Conservation (phyloP, 768 basidiomycete genomes). For the Pisolithus sp. region DNA sequence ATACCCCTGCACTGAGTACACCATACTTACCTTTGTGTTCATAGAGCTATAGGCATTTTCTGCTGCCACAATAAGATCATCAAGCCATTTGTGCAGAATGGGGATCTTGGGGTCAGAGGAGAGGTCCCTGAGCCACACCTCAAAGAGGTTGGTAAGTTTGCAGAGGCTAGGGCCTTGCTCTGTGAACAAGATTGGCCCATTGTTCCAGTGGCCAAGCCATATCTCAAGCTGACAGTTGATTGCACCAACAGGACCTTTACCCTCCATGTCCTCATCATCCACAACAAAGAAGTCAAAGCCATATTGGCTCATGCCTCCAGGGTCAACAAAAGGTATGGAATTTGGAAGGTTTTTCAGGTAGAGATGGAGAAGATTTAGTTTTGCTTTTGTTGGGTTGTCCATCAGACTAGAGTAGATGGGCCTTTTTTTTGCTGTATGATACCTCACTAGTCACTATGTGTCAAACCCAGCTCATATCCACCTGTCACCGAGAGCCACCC, state of each 20-base stretch:
- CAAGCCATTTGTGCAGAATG: conserved; percentile 12
- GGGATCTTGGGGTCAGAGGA: too few relatives aligned
- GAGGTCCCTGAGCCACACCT: too few relatives aligned
- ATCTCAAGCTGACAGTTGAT: conserved; percentile 4
- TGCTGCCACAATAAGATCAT: conserved; percentile 8
- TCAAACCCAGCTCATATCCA: too few relatives aligned
- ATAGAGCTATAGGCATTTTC: not conserved
- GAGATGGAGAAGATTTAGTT: not conserved
- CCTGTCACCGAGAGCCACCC: not conserved
- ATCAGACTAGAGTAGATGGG: not conserved
- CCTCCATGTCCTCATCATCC: not conserved
- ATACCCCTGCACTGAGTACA: too few relatives aligned
- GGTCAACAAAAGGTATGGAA: not conserved
- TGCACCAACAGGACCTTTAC: not conserved
- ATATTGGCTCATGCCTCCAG: not conserved
- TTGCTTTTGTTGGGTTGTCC: not conserved
- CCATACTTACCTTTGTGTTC: not conserved
- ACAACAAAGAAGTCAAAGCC: not conserved
- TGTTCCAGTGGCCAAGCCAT: not conserved
- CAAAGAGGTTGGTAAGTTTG: too few relatives aligned
- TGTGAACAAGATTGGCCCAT: conserved; percentile 1
- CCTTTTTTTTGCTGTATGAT: too few relatives aligned
- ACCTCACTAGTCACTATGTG: too few relatives aligned
- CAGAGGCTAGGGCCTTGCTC: too few relatives aligned
- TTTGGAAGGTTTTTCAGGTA: not conserved